Base-by-base conservation (phyloP, 208 protist species). In the Tetramitus jugosus region DNA sequence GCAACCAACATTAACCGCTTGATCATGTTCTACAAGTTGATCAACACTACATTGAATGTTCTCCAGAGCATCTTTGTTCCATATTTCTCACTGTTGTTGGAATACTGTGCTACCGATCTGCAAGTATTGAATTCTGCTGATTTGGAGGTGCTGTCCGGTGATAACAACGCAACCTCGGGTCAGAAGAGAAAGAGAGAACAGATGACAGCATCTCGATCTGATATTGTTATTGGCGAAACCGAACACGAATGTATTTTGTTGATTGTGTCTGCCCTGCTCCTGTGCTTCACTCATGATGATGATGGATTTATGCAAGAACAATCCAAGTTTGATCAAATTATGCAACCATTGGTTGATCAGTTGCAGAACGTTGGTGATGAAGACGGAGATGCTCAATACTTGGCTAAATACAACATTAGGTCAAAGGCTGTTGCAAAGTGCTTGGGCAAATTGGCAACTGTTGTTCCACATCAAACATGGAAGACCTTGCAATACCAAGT, bases 401-500 rank as follows among this genome's bases (percentile, higher is more conserved):
- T 20, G n/a, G 35, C 29, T n/a, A 42, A 68, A 8, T 37, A 68
- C 29, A 43, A 40, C 13, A 33, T 49, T 14, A 10, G 49, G 20
- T 56, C 49, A 26, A 10, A 71, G 33, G 10, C n/a, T 7, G 35
- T 71, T 49, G 14, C 42, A 6, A 35, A 33, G 17, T 29, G 31
- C 1, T 74, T 74, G 3, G 39, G 42, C 53, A 1, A 13, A 7
- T 43, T 74, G 2, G 17, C 40, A 26, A 33, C 10, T 4, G 29
- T 61, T 4, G 31, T 56, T 37, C 6, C 13, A 33, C 43, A 53
- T 39, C 8, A 61, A 3, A 10, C 31, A 35, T 77, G 46, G 43
- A 77, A 77, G 35, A 20, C 74, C 8, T n/a, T 77, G 0, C 74
- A 77, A 71, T 61, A 56, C 26, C 39, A 52, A 53, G 46, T 77